These are phyloP conservation scores for Ceratocystis colombiana DNA, from an alignment of 2,329 filamentous ascomycete genomes.

Conservation along the genomic window DNA sequence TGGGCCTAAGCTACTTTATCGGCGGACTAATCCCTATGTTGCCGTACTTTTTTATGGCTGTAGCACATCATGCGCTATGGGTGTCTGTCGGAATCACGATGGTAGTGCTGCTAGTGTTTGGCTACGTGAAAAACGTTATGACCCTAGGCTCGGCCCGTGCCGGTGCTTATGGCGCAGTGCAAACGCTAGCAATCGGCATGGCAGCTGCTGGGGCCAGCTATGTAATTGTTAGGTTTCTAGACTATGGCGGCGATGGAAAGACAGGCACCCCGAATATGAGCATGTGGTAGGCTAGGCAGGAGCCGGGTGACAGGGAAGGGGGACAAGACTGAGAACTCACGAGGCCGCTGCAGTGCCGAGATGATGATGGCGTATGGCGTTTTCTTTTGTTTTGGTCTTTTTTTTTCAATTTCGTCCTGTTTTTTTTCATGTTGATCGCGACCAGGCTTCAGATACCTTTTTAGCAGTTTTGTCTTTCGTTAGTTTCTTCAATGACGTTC, in stretches of 20 bases:
- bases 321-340: neutral
- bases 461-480: no score
- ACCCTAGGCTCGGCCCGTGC: conserved; percentile 36
- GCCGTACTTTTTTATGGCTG: conserved; percentile 53
- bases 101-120: conserved; percentile 51
- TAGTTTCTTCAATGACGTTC: no score
- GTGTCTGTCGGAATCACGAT: conserved; percentile 53
- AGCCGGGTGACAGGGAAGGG: neutral
- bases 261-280: neutral
- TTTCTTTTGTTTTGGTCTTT: neutral
- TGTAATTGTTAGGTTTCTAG: conserved; percentile 49
- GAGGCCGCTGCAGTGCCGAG: neutral
- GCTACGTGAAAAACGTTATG: conserved; percentile 53
- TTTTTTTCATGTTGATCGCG: neutral
- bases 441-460: no score
- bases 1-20: conserved; percentile 58
- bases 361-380: neutral
- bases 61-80: conserved; percentile 42
- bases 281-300: neutral
- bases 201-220: conserved; percentile 58
- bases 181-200: conserved; percentile 56
- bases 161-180: conserved; percentile 49
- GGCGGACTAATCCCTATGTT: conserved; percentile 61
- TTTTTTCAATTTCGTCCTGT: neutral
- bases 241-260: conserved; percentile 29